Evolutionary conservation across 495 filamentous ascomycete genomes (phyloP).

Genomic region (Oleoguttula mirabilis): DNA sequence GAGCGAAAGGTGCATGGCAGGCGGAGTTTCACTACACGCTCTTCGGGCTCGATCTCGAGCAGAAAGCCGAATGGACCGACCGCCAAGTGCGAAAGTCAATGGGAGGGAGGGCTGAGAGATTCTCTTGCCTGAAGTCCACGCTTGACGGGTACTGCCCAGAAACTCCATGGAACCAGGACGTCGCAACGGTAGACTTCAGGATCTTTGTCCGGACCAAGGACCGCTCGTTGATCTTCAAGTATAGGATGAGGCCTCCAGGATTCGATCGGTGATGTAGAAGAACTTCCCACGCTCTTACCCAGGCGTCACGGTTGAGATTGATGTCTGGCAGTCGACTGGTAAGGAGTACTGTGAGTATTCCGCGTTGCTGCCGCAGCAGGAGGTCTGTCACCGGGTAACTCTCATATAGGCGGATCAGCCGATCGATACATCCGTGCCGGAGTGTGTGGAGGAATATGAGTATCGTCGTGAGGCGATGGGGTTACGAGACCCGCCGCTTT

Average conservation of each 20-base stretch:
- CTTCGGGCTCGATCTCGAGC: constrained; percentile 33
- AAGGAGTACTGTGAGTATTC: constrained; percentile 26
- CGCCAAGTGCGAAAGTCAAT: constrained; percentile 27
- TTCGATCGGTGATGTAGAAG: constrained; percentile 24
- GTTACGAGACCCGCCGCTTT: constrained; percentile 25
- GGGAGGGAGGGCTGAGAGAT: constrained; percentile 11
- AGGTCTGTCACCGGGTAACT: constrained; percentile 20
- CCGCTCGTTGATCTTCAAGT: constrained; percentile 17
- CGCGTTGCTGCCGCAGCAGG: constrained; percentile 20
- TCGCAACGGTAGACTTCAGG: constrained; percentile 24
- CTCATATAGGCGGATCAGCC: constrained; percentile 10
- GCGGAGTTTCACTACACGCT: constrained; percentile 31
- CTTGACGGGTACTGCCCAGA: constrained; percentile 24
- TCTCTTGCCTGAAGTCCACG: constrained; percentile 24
- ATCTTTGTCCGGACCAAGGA: constrained; percentile 28
- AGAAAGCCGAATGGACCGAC: constrained; percentile 33
- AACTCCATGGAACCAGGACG: constrained; percentile 26
- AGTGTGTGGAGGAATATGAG: constrained; percentile 25
- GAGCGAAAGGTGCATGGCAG: constrained; percentile 35
- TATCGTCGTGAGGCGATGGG: constrained; percentile 23
- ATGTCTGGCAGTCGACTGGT: constrained; percentile 19
- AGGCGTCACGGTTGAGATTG: constrained; percentile 20
- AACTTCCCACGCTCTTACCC: constrained; percentile 19
- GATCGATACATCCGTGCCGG: constrained; percentile 28
- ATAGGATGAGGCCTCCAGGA: constrained; percentile 24